Conservation (phyloP, 139 green algal genomes). For the Chlamydomonas sphaeroides region DNA sequence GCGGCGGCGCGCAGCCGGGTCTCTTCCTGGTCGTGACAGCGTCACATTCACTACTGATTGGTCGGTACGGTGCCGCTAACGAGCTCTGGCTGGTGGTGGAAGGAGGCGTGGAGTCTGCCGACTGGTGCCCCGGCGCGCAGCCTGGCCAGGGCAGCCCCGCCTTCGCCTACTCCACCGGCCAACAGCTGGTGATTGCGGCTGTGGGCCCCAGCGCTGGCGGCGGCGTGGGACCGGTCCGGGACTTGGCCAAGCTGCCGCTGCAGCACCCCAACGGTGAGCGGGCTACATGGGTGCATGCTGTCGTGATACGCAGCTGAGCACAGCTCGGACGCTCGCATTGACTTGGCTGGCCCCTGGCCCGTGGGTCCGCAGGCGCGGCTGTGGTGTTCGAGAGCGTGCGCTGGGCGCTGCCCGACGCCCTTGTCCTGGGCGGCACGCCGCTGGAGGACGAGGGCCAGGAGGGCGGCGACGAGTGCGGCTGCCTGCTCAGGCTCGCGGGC, state of each 20-base stretch:
- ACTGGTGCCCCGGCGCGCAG: slow-evolving; percentile 14
- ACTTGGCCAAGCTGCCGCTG: slow-evolving; percentile 11
- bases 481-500: slow-evolving; percentile 20
- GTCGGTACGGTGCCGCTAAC: slow-evolving; percentile 8
- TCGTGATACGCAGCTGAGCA: too few relatives aligned
- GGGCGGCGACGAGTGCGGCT: slow-evolving; percentile 13
- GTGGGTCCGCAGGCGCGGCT: not conserved
- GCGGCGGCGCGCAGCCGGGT: not conserved
- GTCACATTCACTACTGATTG: not conserved
- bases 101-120: not conserved
- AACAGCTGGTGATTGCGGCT: not conserved
- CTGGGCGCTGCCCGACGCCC: not conserved
- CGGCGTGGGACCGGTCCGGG: not conserved
- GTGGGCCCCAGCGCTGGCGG: not conserved
- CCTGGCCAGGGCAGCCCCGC: not conserved
- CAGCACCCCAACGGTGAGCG: slow-evolving; percentile 17
- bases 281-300: too few relatives aligned
- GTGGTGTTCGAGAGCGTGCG: slow-evolving; percentile 27
- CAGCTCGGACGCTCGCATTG: too few relatives aligned
- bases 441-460: not conserved
- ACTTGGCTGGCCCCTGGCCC: too few relatives aligned
- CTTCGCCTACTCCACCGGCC: slow-evolving; percentile 17
- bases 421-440: slow-evolving; percentile 3
- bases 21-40: slow-evolving; percentile 11
- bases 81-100: not conserved